Percentiles rank a stretch among this genome's conserved stretches.
Conservation (phyloP, 169 alveolate species). For the Sarcocystis neurona region DNA sequence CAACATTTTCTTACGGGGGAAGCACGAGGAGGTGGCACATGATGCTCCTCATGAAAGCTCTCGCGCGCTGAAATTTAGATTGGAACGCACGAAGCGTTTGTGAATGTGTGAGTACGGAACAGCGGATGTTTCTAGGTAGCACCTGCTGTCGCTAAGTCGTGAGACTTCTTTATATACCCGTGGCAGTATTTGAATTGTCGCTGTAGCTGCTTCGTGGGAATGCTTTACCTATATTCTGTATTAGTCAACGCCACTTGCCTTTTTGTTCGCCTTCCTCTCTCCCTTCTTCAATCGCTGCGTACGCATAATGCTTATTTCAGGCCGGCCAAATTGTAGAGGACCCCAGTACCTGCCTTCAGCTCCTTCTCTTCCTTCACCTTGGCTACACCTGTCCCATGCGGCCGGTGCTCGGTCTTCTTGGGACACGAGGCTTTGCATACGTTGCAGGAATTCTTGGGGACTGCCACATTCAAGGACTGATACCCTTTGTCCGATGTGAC, state of each 20-base stretch:
- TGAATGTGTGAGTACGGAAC: too few species aligned
- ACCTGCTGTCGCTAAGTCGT: neutral
- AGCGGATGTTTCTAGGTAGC: too few species aligned
- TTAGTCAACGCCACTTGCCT: too few species aligned
- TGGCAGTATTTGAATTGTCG: neutral
- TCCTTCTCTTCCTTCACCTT: conserved; percentile 27
- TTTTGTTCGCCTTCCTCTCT: neutral
- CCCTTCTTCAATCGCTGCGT: conserved; percentile 3
- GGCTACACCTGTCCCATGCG: neutral
- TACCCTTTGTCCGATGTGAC: too few species aligned
- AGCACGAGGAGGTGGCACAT: neutral
- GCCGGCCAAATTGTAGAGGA: neutral
- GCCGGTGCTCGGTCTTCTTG: neutral
- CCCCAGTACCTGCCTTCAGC: neutral
- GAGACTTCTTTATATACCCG: neutral
- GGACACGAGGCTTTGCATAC: conserved; percentile 33
- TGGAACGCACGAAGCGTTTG: too few species aligned
- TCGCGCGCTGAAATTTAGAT: conserved; percentile 19
- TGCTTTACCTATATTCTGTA: neutral
- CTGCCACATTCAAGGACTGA: too few species aligned
- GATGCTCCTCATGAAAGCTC: neutral
- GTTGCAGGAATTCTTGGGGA: too few species aligned
- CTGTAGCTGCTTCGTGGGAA: neutral
- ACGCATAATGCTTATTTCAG: neutral
- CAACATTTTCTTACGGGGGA: neutral